Evolutionary conservation across 2,329 filamentous ascomycete genomes (phyloP).

Genomic region (Tolypocladium guangdongense): DNA sequence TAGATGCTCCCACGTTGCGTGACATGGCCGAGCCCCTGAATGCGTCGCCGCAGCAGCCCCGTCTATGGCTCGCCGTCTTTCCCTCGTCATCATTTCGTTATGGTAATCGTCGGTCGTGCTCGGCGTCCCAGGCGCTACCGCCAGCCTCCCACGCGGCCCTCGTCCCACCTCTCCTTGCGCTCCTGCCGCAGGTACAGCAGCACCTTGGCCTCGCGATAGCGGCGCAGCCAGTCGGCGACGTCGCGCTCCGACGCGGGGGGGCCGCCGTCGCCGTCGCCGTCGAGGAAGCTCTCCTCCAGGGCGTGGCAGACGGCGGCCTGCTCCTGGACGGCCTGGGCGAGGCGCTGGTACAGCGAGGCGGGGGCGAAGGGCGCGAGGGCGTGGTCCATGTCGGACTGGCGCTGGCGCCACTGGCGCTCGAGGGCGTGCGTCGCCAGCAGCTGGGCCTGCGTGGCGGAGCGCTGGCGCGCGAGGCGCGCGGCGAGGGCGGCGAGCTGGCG

Average conservation of each 20-base stretch:
- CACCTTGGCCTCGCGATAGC: slow-evolving; percentile 71
- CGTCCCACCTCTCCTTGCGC: slow-evolving; percentile 88
- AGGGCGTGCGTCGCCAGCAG: slow-evolving; percentile 75
- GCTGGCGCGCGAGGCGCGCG: slow-evolving; percentile 43
- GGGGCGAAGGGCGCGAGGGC: slow-evolving; percentile 78
- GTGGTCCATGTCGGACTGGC: slow-evolving; percentile 80
- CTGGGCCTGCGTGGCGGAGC: slow-evolving; percentile 65
- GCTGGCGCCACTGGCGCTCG: slow-evolving; percentile 84
- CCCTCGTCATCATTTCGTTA: background rate
- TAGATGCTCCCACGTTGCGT: background rate
- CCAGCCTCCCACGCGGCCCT: slow-evolving; percentile 91
- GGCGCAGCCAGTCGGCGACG: slow-evolving; percentile 70
- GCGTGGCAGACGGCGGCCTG: slow-evolving; percentile 72
- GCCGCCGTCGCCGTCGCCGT: slow-evolving; percentile 32
- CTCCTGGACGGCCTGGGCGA: slow-evolving; percentile 67
- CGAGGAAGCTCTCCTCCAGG: slow-evolving; percentile 87
- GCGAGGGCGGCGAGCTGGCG: slow-evolving; percentile 51
- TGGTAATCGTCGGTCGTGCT: background rate
- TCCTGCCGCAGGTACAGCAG: slow-evolving; percentile 72
- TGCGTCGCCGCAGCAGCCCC: background rate
- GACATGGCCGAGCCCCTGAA: background rate
- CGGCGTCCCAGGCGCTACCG: slow-evolving; percentile 24
- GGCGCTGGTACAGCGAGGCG: slow-evolving; percentile 71
- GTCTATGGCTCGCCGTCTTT: background rate
- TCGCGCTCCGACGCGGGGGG: slow-evolving; percentile 62